A percentile compares a stretch with the other conserved stretches of the same genome.
These are phyloP conservation scores for Fomitopsis pinicola DNA, from an alignment of 1,284 basidiomycete genomes.

Conservation along the genomic window DNA sequence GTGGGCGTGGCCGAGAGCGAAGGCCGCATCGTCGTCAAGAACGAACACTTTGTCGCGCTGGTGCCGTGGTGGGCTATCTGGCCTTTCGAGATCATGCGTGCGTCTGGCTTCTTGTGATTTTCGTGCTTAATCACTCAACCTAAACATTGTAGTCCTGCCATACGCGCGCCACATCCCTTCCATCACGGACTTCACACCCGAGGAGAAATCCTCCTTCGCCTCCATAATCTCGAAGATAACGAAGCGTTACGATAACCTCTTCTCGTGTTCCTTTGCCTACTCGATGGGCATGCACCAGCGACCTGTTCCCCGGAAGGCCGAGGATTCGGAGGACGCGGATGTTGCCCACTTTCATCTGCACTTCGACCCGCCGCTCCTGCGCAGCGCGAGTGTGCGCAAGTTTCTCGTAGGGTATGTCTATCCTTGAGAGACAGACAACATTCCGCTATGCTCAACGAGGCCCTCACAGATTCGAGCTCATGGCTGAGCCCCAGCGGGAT, in stretches of 20 bases:
- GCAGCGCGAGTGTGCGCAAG: constrained; percentile 83
- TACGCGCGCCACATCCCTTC: constrained; percentile 76
- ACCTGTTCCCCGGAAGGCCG: constrained; percentile 44
- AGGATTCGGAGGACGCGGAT: constrained; percentile 40
- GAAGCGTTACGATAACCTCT: constrained; percentile 82
- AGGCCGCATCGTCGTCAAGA: constrained; percentile 69
- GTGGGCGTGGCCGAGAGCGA: constrained; percentile 37
- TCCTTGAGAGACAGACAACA: background rate
- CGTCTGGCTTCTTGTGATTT: constrained; percentile 17
- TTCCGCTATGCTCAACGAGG: background rate
- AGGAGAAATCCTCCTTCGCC: constrained; percentile 65
- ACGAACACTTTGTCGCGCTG: constrained; percentile 81
- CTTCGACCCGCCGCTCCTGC: constrained; percentile 84
- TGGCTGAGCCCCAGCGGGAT: constrained; percentile 90
- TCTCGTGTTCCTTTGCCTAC: constrained; percentile 87
- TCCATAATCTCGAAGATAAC: constrained; percentile 63
- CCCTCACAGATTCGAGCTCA: constrained; percentile 74
- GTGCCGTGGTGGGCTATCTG: constrained; percentile 97
- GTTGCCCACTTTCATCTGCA: constrained; percentile 86
- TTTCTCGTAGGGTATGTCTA: constrained; percentile 79
- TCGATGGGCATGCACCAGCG: constrained; percentile 95
- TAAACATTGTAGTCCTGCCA: constrained; percentile 66
- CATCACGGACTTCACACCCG: constrained; percentile 53
- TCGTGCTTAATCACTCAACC: background rate
- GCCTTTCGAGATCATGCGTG: constrained; percentile 88